phyloP scores from a whole-genome alignment of 768 basidiomycete species.

The Kwoniella bestiolae region DNA sequence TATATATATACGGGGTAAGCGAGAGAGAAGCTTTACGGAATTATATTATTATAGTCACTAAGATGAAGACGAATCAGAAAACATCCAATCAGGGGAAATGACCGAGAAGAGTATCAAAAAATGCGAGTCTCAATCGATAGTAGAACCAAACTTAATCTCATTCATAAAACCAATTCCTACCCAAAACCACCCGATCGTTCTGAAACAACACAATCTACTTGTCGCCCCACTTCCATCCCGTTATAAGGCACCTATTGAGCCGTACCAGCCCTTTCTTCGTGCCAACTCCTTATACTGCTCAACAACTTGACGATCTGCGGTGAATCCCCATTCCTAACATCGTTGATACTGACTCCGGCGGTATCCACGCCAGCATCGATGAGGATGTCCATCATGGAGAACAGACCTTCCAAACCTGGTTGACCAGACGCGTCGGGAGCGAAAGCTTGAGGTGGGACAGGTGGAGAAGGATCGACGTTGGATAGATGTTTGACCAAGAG shows the following conservation, averaged over 20 bases:
- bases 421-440: constrained; percentile 66
- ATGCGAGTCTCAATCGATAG: no score
- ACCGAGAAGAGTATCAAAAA: no score
- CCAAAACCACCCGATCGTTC: no score
- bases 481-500: constrained; percentile 72
- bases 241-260: constrained; percentile 16
- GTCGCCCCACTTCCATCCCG: no score
- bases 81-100: neutral
- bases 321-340: constrained; percentile 78
- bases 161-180: no score
- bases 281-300: constrained; percentile 57
- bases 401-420: constrained; percentile 83
- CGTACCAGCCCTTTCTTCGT: constrained; percentile 14
- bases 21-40: neutral
- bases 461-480: constrained; percentile 59
- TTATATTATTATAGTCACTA: neutral
- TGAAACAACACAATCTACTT: neutral
- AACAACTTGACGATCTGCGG: constrained; percentile 81
- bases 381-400: constrained; percentile 87
- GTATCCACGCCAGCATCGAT: constrained; percentile 88
- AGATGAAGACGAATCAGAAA: neutral
- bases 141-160: no score
- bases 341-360: constrained; percentile 90
- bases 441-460: constrained; percentile 80
- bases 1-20: constrained; percentile 1